Evolutionary conservation across 768 basidiomycete species (phyloP).

Genomic region (Sutorius australiensis): DNA sequence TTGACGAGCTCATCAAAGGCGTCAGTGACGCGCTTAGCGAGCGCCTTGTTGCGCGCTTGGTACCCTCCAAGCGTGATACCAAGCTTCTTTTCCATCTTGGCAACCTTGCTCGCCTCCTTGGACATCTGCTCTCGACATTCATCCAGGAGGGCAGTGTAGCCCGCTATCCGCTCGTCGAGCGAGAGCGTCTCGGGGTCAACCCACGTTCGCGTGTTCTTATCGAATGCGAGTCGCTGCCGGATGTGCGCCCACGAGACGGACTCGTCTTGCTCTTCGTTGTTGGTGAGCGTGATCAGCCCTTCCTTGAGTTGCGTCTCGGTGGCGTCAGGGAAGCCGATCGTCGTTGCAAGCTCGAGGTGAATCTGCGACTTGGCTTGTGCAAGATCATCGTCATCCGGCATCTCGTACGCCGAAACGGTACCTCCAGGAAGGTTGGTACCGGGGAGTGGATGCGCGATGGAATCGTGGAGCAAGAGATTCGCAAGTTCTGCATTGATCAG

Average conservation of each 20-base stretch:
- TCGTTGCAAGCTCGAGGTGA: constrained; percentile 72
- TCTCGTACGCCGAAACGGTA: constrained; percentile 60
- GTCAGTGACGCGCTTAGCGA: constrained; percentile 59
- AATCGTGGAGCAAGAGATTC: constrained; percentile 79
- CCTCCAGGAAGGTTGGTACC: constrained; percentile 79
- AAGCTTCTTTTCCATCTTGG: constrained; percentile 90
- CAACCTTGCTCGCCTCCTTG: constrained; percentile 73
- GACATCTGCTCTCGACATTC: constrained; percentile 68
- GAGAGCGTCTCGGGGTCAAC: constrained; percentile 61
- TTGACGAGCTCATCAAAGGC: constrained; percentile 70
- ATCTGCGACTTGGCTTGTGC: constrained; percentile 66
- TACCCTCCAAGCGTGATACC: constrained; percentile 88
- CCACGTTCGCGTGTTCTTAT: constrained; percentile 56
- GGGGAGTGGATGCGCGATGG: constrained; percentile 81
- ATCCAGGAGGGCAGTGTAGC: constrained; percentile 59
- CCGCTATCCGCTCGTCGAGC: constrained; percentile 55
- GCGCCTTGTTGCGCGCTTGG: constrained; percentile 64
- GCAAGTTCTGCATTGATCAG: constrained; percentile 78
- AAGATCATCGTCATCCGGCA: constrained; percentile 76
- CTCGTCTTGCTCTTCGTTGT: constrained; percentile 60
- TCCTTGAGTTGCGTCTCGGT: constrained; percentile 74
- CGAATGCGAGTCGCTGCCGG: constrained; percentile 61
- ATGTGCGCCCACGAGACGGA: constrained; percentile 67
- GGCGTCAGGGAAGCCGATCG: constrained; percentile 84
- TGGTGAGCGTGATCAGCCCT: constrained; percentile 61